Percentiles rank a stretch among this genome's conserved stretches.
Conservation (phyloP, 805 yeast species). For the Maudiozyma pseudohumilis region DNA sequence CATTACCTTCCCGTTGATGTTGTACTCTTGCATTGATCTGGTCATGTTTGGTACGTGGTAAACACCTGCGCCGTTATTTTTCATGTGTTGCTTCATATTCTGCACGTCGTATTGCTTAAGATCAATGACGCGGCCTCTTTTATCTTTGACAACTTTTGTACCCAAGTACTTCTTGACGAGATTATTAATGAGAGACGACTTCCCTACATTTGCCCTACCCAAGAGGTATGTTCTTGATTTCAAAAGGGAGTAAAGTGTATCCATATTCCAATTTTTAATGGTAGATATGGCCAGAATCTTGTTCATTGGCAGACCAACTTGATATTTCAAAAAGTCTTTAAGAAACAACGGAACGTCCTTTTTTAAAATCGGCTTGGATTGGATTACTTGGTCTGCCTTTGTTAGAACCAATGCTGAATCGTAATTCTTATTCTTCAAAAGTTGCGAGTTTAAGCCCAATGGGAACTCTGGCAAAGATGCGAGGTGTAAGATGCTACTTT, state of each 20-base stretch:
- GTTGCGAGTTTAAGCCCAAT: conserved; percentile 34
- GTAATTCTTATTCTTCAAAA: conserved; percentile 10
- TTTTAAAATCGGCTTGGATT: conserved; percentile 12
- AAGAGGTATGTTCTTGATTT: conserved; percentile 37
- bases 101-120: conserved; percentile 4
- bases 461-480: conserved; percentile 70
- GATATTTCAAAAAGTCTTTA: conserved; percentile 22
- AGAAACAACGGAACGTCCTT: conserved; percentile 27
- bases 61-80: conserved; percentile 27
- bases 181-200: conserved; percentile 48
- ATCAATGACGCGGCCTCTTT: conserved; percentile 4
- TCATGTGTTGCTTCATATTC: conserved; percentile 6
- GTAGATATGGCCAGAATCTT: conserved; percentile 23
- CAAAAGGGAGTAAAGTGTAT: conserved; percentile 14
- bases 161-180: conserved; percentile 30
- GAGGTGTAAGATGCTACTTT: conserved; percentile 46
- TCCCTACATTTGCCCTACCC: conserved; percentile 65
- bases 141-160: conserved; percentile 8
- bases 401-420: conserved; percentile 17
- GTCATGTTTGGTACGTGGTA: conserved; percentile 64
- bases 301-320: conserved; percentile 23
- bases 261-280: conserved; percentile 22
- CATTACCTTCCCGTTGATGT: conserved; percentile 25
- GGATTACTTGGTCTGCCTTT: conserved; percentile 27
- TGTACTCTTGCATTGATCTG: conserved; percentile 37